Evolutionary conservation across 1,139 yeast genomes (phyloP), one percentile per base, ranked within the genome.

Genomic region (Suhomyces bokatorum): DNA sequence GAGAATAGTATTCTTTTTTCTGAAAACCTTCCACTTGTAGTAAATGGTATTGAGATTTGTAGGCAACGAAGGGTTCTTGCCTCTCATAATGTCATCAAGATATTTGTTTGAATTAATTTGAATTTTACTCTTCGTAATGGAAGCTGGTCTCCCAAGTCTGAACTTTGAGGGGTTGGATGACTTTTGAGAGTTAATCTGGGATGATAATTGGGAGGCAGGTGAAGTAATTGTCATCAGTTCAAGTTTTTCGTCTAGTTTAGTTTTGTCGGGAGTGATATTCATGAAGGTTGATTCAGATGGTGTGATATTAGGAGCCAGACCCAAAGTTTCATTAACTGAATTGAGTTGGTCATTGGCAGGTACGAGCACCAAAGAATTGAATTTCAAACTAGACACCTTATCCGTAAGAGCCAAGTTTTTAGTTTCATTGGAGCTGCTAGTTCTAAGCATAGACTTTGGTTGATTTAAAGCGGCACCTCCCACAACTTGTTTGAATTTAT

Each of bases 1-100:
- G 50, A 87, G 80, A 56, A 93, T 85, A 0, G 95, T 84, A 73
- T 91, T 82, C 58, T 90, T 93, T 48, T 95, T 80, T 54, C 98
- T 77, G 87, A 90, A 88, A 1, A 93, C 96, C 34, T 81, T 85
- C 80, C 91, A 80, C 44, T 78, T 76, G 57, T 66, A 72, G 51
- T 73, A 75, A 8, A 72, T 63, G 4, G 76, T 62, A 47, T 70
- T 73, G 35, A 70, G 58, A 42, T 66, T 66, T 4, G 68, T 57
- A 1, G 77, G 76, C 3, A 72, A 55, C 40, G 57, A 68, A 0
- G 67, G 64, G 32, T 50, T 64, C 36, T 62, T 62, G 10, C 72
- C 74, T 9, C 57, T 55, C 40, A 73, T 59, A 20, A 73, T 66
- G 44, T 69, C 72, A 39, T 70, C 73, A 43, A 70, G 64, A 42